Evolutionary conservation across 1,139 yeast species (phyloP).

Genomic region (Sugiyamaella sp.): DNA sequence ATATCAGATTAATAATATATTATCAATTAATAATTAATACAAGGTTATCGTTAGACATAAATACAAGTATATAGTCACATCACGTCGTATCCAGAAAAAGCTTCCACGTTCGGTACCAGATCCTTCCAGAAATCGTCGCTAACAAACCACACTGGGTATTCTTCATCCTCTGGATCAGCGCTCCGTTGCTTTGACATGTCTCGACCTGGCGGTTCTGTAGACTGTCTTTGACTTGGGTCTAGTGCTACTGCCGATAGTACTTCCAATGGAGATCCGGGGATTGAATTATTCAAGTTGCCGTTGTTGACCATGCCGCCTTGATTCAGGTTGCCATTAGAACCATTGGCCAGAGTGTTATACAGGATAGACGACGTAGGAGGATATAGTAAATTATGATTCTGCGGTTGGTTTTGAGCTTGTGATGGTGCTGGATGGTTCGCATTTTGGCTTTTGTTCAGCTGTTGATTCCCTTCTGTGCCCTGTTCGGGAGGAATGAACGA

Average conservation of each 20-base stretch:
- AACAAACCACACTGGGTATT: conserved; percentile 35
- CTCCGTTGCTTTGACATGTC: conserved; percentile 1
- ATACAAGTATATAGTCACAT: conserved; percentile 6
- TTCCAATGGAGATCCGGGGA: conserved; percentile 39
- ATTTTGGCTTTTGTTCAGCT: background rate
- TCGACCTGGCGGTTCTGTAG: conserved; percentile 2
- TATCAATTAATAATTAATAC: background rate
- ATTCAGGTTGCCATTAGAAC: conserved; percentile 3
- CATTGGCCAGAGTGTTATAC: conserved; percentile 2
- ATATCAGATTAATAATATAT: background rate
- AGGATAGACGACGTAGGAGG: background rate
- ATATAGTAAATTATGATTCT: background rate
- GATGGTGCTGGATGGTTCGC: background rate
- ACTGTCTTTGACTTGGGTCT: conserved; percentile 24
- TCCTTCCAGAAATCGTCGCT: conserved; percentile 41
- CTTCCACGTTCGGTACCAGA: conserved; percentile 38
- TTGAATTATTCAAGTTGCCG: conserved; percentile 13
- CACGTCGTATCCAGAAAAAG: conserved; percentile 37
- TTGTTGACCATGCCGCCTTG: conserved; percentile 5
- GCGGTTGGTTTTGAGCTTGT: background rate
- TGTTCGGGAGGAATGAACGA: background rate
- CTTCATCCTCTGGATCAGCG: conserved; percentile 24
- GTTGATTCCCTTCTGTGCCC: background rate
- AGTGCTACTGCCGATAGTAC: conserved; percentile 37
- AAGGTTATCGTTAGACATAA: background rate